Base-by-base conservation (phyloP, 2,329 filamentous ascomycete species). In the Fusarium austroafricanum region DNA sequence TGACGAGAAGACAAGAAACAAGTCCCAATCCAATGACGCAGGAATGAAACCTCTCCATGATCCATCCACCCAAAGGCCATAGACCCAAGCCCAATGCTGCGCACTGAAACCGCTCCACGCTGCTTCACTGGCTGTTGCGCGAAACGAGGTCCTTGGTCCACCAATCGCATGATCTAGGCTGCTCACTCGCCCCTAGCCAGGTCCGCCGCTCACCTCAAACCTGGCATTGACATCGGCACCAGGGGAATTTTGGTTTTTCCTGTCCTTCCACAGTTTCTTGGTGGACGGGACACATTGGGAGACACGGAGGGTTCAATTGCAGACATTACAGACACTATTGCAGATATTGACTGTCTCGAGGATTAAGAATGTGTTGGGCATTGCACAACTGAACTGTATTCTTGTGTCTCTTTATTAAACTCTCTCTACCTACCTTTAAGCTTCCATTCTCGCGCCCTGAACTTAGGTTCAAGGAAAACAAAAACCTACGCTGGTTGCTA, bases 21-120 rank as follows among this genome's bases (percentile, higher is more conserved):
- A 66, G 65, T 54, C 62, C 49, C 45, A 49, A 63, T 55, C 52
- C 52, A 67, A 69, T 70, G 66, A 69, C 66, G 66, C 66, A 69
- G 66, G 66, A 69, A 69, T 69, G 66, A 63, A 70, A 70, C 66
- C 61, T 67, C 42, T 56, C 29, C 26, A 51, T 51, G 35, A 43
- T 28, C 52, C 57, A 63, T 63, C 61, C 66, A 68, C 66, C 37
- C 44, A 52, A 52, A 53, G 29, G 18, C 42, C 20, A 23, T 7
- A 54, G 40, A 44, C 37, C 57, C 49, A 44, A 58, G 45, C 47
- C 42, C 61, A 55, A 46, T 69, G 61, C 65, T 67, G 62, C 47
- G 45, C 33, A 58, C 61, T 69, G 66, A 69, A 69, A 68, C 61
- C 60, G 29, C 54, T 65, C 38, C 46, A 43, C 42, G 39, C 18